Percentiles rank a stretch among this genome's conserved stretches.
These are phyloP conservation scores for Yueomyces sp. DNA, from an alignment of 1,139 yeast genomes.

Conservation along the genomic window DNA sequence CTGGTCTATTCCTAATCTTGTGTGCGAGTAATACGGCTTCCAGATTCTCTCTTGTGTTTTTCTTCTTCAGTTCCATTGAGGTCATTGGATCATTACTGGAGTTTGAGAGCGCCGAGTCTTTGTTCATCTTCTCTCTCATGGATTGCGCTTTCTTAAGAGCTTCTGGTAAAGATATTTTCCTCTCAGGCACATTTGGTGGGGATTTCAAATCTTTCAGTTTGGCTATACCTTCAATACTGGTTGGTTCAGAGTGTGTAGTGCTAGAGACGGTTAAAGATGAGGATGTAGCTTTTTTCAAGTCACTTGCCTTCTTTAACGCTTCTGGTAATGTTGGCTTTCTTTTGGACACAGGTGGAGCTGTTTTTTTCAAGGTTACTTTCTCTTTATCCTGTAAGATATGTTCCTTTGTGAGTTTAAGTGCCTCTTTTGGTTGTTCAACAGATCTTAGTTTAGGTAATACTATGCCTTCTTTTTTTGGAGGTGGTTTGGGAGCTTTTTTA, in stretches of 20 bases:
- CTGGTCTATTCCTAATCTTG: not conserved
- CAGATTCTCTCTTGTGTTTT: not conserved
- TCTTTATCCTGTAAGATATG: not conserved
- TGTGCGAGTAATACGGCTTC: conserved; percentile 1
- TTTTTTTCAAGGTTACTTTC: conserved; percentile 1
- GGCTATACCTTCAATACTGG: not conserved
- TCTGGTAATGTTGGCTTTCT: conserved; percentile 9
- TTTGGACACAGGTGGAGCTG: conserved; percentile 3
- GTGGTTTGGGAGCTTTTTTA: not conserved
- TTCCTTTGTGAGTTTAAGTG: not conserved
- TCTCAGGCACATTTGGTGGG: conserved; percentile 16
- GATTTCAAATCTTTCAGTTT: conserved; percentile 3
- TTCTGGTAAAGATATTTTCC: conserved; percentile 23
- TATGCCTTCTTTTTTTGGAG: conserved; percentile 2
- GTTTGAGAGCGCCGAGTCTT: not conserved
- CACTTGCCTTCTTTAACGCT: conserved; percentile 6
- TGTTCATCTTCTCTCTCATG: conserved; percentile 12
- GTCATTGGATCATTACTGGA: not conserved
- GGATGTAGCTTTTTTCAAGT: conserved; percentile 3
- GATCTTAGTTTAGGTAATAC: conserved; percentile 5
- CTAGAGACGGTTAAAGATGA: not conserved
- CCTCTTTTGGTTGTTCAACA: conserved; percentile 2
- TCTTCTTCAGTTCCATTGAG: not conserved
- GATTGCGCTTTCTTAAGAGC: conserved; percentile 19
- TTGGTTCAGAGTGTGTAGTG: not conserved